Evolutionary conservation across 2,329 filamentous ascomycete species (phyloP).

Genomic region (Aureobasidium lini): DNA sequence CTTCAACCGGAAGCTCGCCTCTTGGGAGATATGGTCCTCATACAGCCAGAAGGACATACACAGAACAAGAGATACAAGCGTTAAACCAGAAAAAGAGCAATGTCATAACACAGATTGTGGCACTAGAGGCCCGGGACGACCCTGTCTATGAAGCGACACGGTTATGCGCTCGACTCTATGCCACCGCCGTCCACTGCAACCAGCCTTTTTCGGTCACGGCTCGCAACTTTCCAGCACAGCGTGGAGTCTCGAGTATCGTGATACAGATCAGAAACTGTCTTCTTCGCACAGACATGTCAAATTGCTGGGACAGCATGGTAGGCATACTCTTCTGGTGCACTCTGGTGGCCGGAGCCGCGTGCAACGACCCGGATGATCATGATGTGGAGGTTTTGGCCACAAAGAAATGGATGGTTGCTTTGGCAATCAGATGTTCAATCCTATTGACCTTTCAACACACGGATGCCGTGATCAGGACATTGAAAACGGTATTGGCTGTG

Average conservation of each 20-base stretch:
- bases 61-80: not conserved
- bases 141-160: constrained; percentile 24
- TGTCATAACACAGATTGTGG: not conserved
- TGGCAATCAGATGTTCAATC: constrained; percentile 25
- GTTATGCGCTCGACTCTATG: constrained; percentile 23
- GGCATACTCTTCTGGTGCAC: constrained; percentile 28
- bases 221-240: not conserved
- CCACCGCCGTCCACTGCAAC: constrained; percentile 20
- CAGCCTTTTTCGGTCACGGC: constrained; percentile 19
- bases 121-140: not conserved
- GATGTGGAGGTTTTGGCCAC: constrained; percentile 18
- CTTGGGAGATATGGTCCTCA: not conserved
- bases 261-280: constrained; percentile 21
- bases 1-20: not conserved
- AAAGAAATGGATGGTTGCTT: constrained; percentile 25
- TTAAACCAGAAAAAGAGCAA: not conserved
- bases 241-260: not conserved
- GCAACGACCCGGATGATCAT: constrained; percentile 16
- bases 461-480: constrained; percentile 21
- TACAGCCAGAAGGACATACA: not conserved
- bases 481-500: constrained; percentile 23
- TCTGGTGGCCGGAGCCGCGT: constrained; percentile 25
- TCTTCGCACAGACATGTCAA: constrained; percentile 21
- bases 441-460: constrained; percentile 27
- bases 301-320: constrained; percentile 27